phyloP scores from a whole-genome alignment of 1,139 yeast genomes.

The Yamadazyma membranifaciens region DNA sequence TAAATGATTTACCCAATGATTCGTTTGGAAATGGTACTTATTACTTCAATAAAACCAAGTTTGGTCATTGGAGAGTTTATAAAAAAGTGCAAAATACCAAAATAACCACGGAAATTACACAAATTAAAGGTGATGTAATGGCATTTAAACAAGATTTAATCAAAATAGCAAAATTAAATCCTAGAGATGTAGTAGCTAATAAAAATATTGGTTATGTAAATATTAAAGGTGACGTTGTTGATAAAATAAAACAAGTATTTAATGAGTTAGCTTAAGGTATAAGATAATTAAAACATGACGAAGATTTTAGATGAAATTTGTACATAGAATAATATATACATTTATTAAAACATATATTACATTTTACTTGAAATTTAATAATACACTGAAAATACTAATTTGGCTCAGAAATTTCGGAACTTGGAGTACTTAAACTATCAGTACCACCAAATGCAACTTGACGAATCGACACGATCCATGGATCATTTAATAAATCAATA shows the following conservation, averaged over 20 bases:
- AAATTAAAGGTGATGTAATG: conserved; percentile 58
- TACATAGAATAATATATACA: conserved; percentile 5
- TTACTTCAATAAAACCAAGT: conserved; percentile 50
- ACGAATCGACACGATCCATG: conserved; percentile 81
- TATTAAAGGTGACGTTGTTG: conserved; percentile 60
- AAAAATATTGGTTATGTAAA: conserved; percentile 38
- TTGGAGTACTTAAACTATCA: conserved; percentile 39
- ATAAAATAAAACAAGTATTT: conserved; percentile 38
- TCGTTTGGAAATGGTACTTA: conserved; percentile 48
- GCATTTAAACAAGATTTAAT: conserved; percentile 61
- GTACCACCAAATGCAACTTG: conserved; percentile 61
- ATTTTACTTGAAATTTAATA: background rate
- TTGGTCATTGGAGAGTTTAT: conserved; percentile 71
- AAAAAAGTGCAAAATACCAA: conserved; percentile 55
- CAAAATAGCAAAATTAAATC: conserved; percentile 41
- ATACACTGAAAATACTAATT: background rate
- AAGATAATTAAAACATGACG: background rate
- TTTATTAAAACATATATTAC: background rate
- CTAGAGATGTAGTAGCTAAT: conserved; percentile 40
- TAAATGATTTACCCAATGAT: conserved; percentile 33
- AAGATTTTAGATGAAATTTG: conserved; percentile 2
- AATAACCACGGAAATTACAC: conserved; percentile 60
- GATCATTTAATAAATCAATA: conserved; percentile 79
- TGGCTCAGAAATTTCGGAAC: conserved; percentile 26
- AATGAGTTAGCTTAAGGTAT: conserved; percentile 13